These are phyloP conservation scores for Evernia prunastri DNA, from an alignment of 495 filamentous ascomycete genomes.

Conservation along the genomic window DNA sequence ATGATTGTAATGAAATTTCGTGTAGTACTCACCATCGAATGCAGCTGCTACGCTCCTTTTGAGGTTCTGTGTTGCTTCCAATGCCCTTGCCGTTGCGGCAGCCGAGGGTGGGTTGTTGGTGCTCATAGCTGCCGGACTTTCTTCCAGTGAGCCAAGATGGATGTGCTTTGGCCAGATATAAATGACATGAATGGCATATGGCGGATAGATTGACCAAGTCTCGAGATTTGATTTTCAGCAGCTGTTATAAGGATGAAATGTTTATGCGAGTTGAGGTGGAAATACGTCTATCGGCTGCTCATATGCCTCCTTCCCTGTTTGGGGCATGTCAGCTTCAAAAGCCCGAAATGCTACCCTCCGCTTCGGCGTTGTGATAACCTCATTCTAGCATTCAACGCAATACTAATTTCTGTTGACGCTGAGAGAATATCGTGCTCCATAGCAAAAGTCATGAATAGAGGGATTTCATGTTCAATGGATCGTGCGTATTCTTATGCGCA, in stretches of 20 bases:
- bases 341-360: too few relatives aligned
- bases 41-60: constrained; percentile 70
- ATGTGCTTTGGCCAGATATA: too few relatives aligned
- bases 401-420: too few relatives aligned
- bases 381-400: too few relatives aligned
- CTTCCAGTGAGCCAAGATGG: background rate
- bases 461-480: too few relatives aligned
- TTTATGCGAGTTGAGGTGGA: background rate
- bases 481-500: too few relatives aligned
- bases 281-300: background rate
- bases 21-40: constrained; percentile 69
- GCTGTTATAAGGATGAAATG: background rate
- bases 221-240: background rate
- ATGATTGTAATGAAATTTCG: constrained; percentile 1
- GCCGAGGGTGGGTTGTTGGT: constrained; percentile 16
- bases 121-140: constrained; percentile 6
- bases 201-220: background rate
- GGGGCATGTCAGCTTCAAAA: too few relatives aligned
- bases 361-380: too few relatives aligned
- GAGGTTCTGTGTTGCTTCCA: constrained; percentile 46
- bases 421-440: too few relatives aligned
- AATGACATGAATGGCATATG: background rate
- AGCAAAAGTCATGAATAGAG: too few relatives aligned
- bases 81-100: constrained; percentile 21
- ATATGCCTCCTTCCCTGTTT: too few relatives aligned